Base-by-base conservation (phyloP, 805 yeast genomes). In the Hanseniaspora singularis region DNA sequence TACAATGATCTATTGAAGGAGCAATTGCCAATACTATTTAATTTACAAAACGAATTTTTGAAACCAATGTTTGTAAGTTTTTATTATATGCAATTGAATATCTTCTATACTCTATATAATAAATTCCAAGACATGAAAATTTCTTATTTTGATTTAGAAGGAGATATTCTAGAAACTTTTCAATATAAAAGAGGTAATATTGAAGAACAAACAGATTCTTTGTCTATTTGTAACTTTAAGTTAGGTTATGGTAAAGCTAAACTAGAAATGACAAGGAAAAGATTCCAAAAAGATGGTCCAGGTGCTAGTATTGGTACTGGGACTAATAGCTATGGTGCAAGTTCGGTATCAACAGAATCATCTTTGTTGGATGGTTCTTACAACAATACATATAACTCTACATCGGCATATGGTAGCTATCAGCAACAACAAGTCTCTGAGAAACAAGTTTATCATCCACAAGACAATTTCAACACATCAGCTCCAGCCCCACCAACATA, bases 61-160 rank as follows among this genome's bases (percentile, higher is more conserved):
- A 81, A 79, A 59, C 98, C 98, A 16, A 70, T 92, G 57, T 92
- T 92, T 66, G 92, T 89, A 57, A 81, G 94, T 47, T 80, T 92
- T 64, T 92, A 92, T 67, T 92, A 78, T 71, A 92, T 92, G 97
- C 98, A 92, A 69, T 74, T 92, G 69, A 92, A 92, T 68, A 86
- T 92, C 49, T 92, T 88, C 64, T 92, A 92, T 72, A 87, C 96
- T 1, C 70, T 92, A 52, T 88, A 84, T 69, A 81, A 74, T 59
- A 76, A 83, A 57, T 84, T 89, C 85, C 95, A 89, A 66, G 95
- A 85, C 60, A 79, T 89, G 83, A 87, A 92, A 67, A 92, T 92
- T 54, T 96, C 96, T 14, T 92, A 92, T 66, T 92, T 92, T 64
- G 94, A 92, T 61, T 70, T 92, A 59, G 70, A 76, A 42, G 72